phyloP scores from a whole-genome alignment of 2,329 filamentous ascomycete genomes.

The Calonectria hongkongensis region DNA sequence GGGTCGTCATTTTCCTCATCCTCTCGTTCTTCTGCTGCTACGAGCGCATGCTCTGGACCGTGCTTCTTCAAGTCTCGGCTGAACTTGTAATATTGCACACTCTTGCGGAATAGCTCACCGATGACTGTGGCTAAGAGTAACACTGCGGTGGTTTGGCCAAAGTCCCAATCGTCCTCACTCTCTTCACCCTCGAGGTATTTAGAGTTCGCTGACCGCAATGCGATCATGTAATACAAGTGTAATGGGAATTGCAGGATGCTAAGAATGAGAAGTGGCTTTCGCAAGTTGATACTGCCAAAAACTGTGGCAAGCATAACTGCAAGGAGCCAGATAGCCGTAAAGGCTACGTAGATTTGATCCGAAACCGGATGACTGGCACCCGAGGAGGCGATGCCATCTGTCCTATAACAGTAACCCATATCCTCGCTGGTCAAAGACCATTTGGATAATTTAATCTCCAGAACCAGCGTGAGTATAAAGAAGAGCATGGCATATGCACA shows the following conservation, averaged over 20 bases:
- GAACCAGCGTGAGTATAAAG: neutral
- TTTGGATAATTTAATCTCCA: neutral
- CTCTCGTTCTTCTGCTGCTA: too few species aligned
- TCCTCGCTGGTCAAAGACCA: conserved; percentile 4
- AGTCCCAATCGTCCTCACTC: conserved; percentile 15
- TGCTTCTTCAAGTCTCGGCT: neutral
- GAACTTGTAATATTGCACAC: conserved; percentile 4
- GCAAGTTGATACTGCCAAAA: neutral
- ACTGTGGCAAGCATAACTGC: neutral
- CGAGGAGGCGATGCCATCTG: neutral
- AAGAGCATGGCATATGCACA: conserved; percentile 1
- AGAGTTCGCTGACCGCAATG: neutral
- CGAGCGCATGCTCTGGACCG: neutral
- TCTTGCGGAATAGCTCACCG: neutral
- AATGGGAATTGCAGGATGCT: neutral
- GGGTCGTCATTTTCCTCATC: too few species aligned
- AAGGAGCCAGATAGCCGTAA: conserved; percentile 10
- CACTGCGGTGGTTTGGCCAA: neutral
- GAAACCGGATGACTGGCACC: neutral
- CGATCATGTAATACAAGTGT: conserved; percentile 5
- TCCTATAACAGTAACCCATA: neutral
- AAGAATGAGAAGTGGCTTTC: neutral
- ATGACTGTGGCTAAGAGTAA: neutral
- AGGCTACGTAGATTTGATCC: conserved; percentile 5
- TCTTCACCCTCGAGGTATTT: conserved; percentile 8